phyloP scores from a whole-genome alignment of 352 stramenopile genomes.

The Phytopythium helicoides region DNA sequence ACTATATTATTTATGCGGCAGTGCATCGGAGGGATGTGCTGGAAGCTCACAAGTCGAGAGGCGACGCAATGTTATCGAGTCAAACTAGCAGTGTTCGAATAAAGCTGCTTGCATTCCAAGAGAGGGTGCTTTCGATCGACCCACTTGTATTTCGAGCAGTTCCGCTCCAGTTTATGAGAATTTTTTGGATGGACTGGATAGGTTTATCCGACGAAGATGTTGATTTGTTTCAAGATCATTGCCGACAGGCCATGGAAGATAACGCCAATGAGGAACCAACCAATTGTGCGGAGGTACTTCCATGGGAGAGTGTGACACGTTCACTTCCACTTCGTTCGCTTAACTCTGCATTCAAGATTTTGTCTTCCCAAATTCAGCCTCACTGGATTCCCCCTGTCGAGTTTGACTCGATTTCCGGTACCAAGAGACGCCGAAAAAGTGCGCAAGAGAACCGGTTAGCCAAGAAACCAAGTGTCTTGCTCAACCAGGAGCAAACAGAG shows the following conservation, averaged over 20 bases:
- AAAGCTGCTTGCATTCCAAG: slow-evolving; percentile 27
- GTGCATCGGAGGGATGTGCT: slow-evolving; percentile 25
- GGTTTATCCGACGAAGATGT: slow-evolving; percentile 40
- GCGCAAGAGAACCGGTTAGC: slow-evolving; percentile 6
- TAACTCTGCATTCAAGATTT: no score
- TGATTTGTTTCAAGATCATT: slow-evolving; percentile 31
- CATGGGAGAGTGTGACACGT: no score
- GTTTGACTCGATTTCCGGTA: slow-evolving; percentile 9
- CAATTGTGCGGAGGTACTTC: no score
- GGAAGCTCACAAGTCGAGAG: slow-evolving; percentile 1
- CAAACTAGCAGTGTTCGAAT: background rate
- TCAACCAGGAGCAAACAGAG: slow-evolving; percentile 33
- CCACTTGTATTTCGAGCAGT: slow-evolving; percentile 8
- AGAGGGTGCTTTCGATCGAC: slow-evolving; percentile 30
- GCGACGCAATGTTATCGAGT: background rate
- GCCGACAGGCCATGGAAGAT: slow-evolving; percentile 12
- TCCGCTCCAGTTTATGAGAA: slow-evolving; percentile 53
- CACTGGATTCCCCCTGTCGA: background rate
- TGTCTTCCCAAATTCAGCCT: no score
- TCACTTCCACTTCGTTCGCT: no score
- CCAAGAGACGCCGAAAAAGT: slow-evolving; percentile 1
- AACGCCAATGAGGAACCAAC: slow-evolving; percentile 3
- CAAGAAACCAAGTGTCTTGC: background rate
- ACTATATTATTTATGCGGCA: slow-evolving; percentile 43
- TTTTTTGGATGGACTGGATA: slow-evolving; percentile 53